These are phyloP conservation scores for Cryptococcus hybrid DNA, from an alignment of 1,284 basidiomycete species.

Conservation along the genomic window DNA sequence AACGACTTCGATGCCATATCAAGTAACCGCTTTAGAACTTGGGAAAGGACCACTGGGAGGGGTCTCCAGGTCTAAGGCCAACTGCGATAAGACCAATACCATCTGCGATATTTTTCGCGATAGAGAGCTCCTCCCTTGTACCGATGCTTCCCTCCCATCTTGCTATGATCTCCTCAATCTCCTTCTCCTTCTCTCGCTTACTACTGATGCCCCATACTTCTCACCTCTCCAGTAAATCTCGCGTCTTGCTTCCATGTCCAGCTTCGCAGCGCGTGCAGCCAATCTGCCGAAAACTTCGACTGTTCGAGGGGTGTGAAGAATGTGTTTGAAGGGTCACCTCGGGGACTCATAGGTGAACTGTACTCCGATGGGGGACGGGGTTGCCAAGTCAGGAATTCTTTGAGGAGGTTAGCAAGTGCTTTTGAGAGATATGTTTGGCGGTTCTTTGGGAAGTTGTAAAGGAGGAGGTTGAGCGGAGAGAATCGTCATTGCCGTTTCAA, in stretches of 20 bases:
- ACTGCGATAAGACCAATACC: constrained; percentile 23
- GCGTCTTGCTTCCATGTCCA: constrained; percentile 18
- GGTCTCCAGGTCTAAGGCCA: constrained; percentile 13
- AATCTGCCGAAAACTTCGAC: constrained; percentile 34
- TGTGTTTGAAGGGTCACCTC: background rate
- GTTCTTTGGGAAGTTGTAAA: constrained; percentile 19
- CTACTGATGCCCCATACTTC: constrained; percentile 42
- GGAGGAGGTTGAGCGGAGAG: constrained; percentile 19
- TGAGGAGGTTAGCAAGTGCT: constrained; percentile 19
- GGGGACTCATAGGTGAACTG: constrained; percentile 8
- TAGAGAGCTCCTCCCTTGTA: constrained; percentile 18
- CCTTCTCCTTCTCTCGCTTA: constrained; percentile 32
- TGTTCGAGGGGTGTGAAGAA: constrained; percentile 38
- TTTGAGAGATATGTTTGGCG: constrained; percentile 25
- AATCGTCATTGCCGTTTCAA: constrained; percentile 30
- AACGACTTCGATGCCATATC: constrained; percentile 18
- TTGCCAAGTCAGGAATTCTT: constrained; percentile 29
- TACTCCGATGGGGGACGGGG: constrained; percentile 16
- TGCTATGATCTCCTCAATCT: constrained; percentile 28
- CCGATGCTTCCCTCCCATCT: constrained; percentile 36
- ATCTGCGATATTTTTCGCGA: constrained; percentile 13
- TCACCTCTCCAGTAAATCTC: constrained; percentile 41
- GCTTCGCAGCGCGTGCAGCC: constrained; percentile 15
- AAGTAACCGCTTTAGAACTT: constrained; percentile 23
- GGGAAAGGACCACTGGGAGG: constrained; percentile 20